Evolutionary conservation across 1,284 basidiomycete genomes (phyloP), one percentile per base, ranked within the genome.

Genomic region (Ceratobasidium sp.): DNA sequence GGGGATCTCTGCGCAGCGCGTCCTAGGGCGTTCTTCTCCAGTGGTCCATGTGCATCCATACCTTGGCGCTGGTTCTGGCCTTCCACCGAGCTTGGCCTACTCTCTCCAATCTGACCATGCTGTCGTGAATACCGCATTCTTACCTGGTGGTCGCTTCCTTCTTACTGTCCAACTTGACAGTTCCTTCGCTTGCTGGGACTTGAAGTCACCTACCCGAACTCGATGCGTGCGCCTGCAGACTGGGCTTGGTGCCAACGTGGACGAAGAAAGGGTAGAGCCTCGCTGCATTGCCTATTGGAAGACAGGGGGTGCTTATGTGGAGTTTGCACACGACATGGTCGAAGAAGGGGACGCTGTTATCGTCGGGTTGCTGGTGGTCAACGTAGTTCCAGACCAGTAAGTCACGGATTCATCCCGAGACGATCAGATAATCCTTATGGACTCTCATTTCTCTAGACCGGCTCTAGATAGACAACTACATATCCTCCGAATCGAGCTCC

Each of bases 61-160:
- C 69, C 69, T 72, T 72, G 69, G 69, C 69, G 38, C 38, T 43
- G 32, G 26, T 72, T 72, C 69, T 52, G 9, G 32, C n/a, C 69
- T 54, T 44, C 55, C 28, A 3, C 55, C 41, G 32, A 59, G 43
- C 67, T 71, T 55, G 43, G 32, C 69, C 9, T 72, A 72, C 52
- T 72, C 69, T 32, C 58, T 72, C 43, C 43, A 52, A 49, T 72
- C 69, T 11, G 57, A 72, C 44, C 46, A 59, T 49, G 41, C 69
- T 35, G 57, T 72, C 58, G 69, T 72, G 5, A 55, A 72, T 43
- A 61, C 69, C n/a, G 69, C 69, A 35, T 72, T 72, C 57, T 72
- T 72, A 26, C 69, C 69, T 61, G 69, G 69, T 32, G 69, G 69
- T 32, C 69, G 69, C 57, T 72, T 72, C 57, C 69, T 72, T 62